phyloP scores from a whole-genome alignment of 169 alveolate species.

The Cryptosporidium meleagridis region DNA sequence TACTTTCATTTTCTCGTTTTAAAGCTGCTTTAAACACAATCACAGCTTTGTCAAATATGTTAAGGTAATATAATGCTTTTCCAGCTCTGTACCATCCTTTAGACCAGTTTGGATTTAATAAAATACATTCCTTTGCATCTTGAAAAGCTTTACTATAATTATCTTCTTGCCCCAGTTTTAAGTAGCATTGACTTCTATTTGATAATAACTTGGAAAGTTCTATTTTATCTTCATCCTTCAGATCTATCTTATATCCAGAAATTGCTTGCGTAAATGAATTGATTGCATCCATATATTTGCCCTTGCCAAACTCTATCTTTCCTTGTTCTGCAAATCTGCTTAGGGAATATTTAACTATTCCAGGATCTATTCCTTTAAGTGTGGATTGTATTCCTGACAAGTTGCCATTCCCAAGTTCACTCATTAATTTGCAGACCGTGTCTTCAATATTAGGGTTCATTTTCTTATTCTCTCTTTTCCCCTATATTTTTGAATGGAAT shows the following conservation, averaged over 20 bases:
- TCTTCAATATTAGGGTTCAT: slow-evolving; percentile 35
- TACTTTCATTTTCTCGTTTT: slow-evolving; percentile 18
- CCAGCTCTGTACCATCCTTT: slow-evolving; percentile 75
- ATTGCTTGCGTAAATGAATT: slow-evolving; percentile 65
- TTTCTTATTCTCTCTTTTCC: not conserved
- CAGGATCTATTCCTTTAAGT: slow-evolving; percentile 62
- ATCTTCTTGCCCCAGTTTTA: slow-evolving; percentile 37
- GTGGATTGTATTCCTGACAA: slow-evolving; percentile 49
- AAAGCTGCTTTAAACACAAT: slow-evolving; percentile 60
- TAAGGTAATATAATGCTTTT: slow-evolving; percentile 48
- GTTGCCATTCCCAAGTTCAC: slow-evolving; percentile 32
- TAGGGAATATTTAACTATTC: slow-evolving; percentile 12
- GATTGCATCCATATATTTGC: slow-evolving; percentile 49
- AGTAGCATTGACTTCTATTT: slow-evolving; percentile 66
- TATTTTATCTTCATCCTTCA: slow-evolving; percentile 2
- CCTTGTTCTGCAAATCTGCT: slow-evolving; percentile 48
- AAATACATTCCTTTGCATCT: slow-evolving; percentile 70
- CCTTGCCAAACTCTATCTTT: slow-evolving; percentile 15
- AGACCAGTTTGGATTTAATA: slow-evolving; percentile 55
- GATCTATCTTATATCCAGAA: slow-evolving; percentile 41
- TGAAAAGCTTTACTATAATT: slow-evolving; percentile 48
- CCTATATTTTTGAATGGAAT: not conserved
- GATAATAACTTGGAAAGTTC: slow-evolving; percentile 45
- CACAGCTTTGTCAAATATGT: slow-evolving; percentile 48
- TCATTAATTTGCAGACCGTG: slow-evolving; percentile 62